These are phyloP conservation scores for Murraya paniculata DNA, from an alignment of 345 rosid species.

Conservation along the genomic window DNA sequence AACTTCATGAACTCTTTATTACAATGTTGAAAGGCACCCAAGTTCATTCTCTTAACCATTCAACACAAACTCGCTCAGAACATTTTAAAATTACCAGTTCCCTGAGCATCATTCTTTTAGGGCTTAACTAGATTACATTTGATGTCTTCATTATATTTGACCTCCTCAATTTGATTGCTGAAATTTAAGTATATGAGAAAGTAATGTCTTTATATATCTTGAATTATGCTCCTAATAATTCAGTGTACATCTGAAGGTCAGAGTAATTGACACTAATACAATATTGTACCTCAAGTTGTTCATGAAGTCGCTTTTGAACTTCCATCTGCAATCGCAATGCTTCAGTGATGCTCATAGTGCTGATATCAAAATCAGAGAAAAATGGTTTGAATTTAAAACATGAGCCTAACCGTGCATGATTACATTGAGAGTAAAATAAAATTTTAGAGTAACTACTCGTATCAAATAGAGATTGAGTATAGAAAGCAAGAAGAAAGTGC, in stretches of 20 bases:
- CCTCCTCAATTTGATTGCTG: background rate
- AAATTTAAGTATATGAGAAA: background rate
- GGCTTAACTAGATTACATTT: background rate
- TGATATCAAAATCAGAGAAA: constrained; percentile 20
- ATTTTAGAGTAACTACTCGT: background rate
- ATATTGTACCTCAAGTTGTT: constrained; percentile 82
- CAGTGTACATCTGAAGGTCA: background rate
- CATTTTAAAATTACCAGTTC: background rate
- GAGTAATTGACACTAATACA: constrained; percentile 12
- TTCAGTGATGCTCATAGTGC: constrained; percentile 68
- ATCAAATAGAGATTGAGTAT: background rate
- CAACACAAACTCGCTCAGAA: background rate
- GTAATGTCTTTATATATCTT: background rate
- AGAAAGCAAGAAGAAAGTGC: background rate
- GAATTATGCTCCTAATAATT: background rate
- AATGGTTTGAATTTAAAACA: background rate
- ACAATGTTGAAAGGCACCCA: background rate
- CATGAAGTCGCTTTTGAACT: constrained; percentile 92
- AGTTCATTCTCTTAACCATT: background rate
- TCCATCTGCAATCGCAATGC: constrained; percentile 88
- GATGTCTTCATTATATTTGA: background rate
- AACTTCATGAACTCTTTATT: background rate
- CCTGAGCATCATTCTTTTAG: background rate
- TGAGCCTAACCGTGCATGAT: constrained; percentile 10
- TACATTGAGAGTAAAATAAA: background rate